Base-by-base conservation (phyloP, 371 early-diverging fungal genomes). In the Circinella minor region DNA sequence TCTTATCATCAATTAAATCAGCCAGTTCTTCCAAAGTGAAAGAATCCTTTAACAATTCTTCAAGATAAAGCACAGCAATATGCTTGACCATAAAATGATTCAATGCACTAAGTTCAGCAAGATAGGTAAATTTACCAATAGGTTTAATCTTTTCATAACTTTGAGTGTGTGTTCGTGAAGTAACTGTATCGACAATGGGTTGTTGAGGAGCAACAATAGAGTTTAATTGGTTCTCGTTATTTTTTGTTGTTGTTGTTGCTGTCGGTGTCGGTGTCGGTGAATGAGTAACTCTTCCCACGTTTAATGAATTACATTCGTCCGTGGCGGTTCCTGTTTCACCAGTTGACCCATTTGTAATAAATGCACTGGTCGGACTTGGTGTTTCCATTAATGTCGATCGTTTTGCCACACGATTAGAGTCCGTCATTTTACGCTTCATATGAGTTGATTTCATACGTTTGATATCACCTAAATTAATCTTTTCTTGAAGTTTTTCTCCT, bases 21-120 rank as follows among this genome's bases (percentile, higher is more conserved):
- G 86, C 82, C 15, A 95, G 81, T 66, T 94, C 92, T 62, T 92
- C 91, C 46, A 90, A 64, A 0, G 86, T 81, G 65, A 91, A 89
- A 71, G 86, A 77, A 4, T 86, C 79, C 46, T 86, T 89, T 36
- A 97, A 79, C 34, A 94, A 76, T 17, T 90, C 91, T 13, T 93
- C 87, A 63, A 98, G 71, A 37, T 87, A 83, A 18, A 92, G 77
- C 0, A 94, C 93, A 0, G 97, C 96, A 57, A 94, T 83, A 69
- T 95, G 95, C 66, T 93, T 91, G 48, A 95, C 90, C 74, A 92
- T 92, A 71, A 96, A 91, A 63, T 90, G 88, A 70, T 95, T 93
- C 8, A 96, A 80, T 0, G 92, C 92, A 34, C 92, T 90, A 39
- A 96, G 82, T 67, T 98, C 98, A 17, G 91, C 88, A 67, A 95